Evolutionary conservation across 2,329 filamentous ascomycete species (phyloP), one percentile per base, ranked within the genome.

Genomic region (Mycocentrospora acerina): DNA sequence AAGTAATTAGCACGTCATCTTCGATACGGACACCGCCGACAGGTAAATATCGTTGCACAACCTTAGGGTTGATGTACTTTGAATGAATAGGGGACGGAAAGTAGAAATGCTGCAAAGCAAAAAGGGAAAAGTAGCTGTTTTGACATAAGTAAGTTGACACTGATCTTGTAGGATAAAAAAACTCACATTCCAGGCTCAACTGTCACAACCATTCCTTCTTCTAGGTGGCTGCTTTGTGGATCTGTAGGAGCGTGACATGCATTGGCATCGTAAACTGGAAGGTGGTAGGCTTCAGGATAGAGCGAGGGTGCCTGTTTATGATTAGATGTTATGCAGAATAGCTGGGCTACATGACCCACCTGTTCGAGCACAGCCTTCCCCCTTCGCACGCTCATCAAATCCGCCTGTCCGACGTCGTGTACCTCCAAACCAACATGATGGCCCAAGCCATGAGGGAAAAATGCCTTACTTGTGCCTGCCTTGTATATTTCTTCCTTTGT

Each of bases 371-470:
- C 52, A 2, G 37, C 43, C 33, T 60, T 56, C 7, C 46, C 51
- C 32, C 48, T 51, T 28, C 46, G 48, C 18, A 64, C 40, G 24
- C 55, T 62, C 64, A 67, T 66, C 11, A 67, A 37, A 26, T 63
- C 57, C 10, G 50, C 51, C 27, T 67, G 63, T 7, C 62, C 61
- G 5, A 69, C 62, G 51, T 96, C 90, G 65, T 96, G 90, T 2
- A 90, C 94, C 64, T 96, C 90, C 78, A 96, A 85, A 46, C 90
- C 90, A 8, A 96, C 74, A 64, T 95, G 91, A 68, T 96, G 90
- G 0, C 90, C 90, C 1, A 96, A 72, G 0, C 90, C 90, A 64
- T 96, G 90, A 1, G 90, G 90, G 60, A 95, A 88, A 73, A 96
- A 96, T 2, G 90, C 90, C 16, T 86, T 82, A 57, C 86, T 91